A percentile compares a stretch with the other conserved stretches of the same genome.
These are phyloP conservation scores for Chlamydomonas reinhardtii DNA, from an alignment of 163 green algal genomes.

Conservation along the genomic window DNA sequence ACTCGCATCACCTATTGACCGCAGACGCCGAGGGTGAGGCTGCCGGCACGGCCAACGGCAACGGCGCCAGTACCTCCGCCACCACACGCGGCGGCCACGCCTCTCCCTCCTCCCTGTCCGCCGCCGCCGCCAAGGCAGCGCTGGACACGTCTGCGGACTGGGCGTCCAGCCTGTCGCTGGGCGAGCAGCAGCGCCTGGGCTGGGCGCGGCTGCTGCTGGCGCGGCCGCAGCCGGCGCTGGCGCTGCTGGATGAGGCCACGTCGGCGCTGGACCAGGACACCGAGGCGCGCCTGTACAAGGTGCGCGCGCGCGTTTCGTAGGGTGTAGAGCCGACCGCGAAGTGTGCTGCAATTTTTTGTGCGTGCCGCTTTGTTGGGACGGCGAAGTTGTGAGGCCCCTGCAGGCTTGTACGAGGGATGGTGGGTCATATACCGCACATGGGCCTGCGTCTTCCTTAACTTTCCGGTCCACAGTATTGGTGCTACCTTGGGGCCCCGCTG, in stretches of 20 bases:
- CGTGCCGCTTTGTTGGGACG: too few species aligned
- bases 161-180: slow-evolving; percentile 84
- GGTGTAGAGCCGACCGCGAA: too few species aligned
- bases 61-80: slow-evolving; percentile 5
- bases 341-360: too few species aligned
- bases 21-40: neutral
- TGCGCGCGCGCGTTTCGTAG: slow-evolving; percentile 51
- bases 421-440: too few species aligned
- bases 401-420: too few species aligned
- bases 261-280: slow-evolving; percentile 88
- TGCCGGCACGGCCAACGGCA: slow-evolving; percentile 29
- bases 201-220: slow-evolving; percentile 89
- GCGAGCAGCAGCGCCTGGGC: slow-evolving; percentile 94
- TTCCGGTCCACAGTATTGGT: too few species aligned
- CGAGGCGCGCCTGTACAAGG: slow-evolving; percentile 82
- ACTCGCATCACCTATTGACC: too few species aligned
- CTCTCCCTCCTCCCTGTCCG: too few species aligned
- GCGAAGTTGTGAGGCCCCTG: too few species aligned
- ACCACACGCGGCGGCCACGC: neutral
- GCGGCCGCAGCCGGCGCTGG: slow-evolving; percentile 72
- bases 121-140: slow-evolving; percentile 3
- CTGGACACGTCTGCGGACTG: slow-evolving; percentile 83
- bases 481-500: too few species aligned
- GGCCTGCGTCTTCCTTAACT: too few species aligned
- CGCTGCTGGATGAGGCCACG: slow-evolving; percentile 93